Evolutionary conservation across 1,139 yeast species (phyloP).

Genomic region (Yamadazyma taylorii): DNA sequence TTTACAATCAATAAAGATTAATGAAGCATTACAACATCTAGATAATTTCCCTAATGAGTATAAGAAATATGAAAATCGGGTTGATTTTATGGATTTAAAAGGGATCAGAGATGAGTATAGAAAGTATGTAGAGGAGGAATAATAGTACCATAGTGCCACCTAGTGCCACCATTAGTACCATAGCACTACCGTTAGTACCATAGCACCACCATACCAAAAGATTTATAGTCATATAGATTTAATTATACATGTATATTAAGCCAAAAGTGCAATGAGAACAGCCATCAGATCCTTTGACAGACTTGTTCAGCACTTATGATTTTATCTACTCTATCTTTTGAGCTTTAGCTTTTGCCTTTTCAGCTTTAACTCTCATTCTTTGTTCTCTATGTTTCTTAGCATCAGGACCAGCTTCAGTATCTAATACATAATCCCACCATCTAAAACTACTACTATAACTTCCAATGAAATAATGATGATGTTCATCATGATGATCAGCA

Average conservation of each 20-base stretch:
- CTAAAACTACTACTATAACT: constrained; percentile 47
- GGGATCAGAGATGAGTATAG: constrained; percentile 41
- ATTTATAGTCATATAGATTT: too few species aligned
- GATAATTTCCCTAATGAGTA: constrained; percentile 49
- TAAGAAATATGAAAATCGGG: constrained; percentile 42
- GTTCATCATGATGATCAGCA: constrained; percentile 96
- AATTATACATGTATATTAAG: too few species aligned
- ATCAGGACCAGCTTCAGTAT: constrained; percentile 46
- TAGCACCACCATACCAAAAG: too few species aligned
- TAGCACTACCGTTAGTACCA: too few species aligned
- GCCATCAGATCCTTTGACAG: too few species aligned
- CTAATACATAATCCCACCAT: constrained; percentile 47
- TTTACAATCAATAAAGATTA: constrained; percentile 49
- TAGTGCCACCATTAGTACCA: too few species aligned
- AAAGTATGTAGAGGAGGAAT: constrained; percentile 30
- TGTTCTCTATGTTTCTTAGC: constrained; percentile 41
- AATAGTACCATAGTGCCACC: too few species aligned
- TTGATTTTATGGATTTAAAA: constrained; percentile 45
- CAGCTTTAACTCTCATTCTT: constrained; percentile 35
- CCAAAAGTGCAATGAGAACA: too few species aligned
- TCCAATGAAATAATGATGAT: constrained; percentile 82
- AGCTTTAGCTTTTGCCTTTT: constrained; percentile 15
- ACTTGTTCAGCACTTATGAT: too few species aligned
- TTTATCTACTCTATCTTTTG: constrained; percentile 1
- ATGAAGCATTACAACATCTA: constrained; percentile 42